Evolutionary conservation across 1,284 basidiomycete species (phyloP).

Genomic region (Pseudozyma hubeiensis): DNA sequence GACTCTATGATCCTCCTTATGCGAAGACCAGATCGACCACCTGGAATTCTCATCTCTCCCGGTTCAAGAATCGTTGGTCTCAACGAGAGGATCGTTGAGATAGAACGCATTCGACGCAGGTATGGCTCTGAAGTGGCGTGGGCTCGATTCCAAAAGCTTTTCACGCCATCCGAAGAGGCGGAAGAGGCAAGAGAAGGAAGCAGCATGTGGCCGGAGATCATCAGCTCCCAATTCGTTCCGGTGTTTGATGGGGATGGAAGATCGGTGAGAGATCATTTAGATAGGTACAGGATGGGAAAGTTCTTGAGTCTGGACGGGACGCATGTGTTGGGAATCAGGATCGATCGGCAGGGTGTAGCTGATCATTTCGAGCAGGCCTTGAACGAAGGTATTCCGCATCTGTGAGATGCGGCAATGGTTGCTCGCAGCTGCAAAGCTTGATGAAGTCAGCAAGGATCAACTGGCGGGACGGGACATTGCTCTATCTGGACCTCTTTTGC

Average conservation of each 20-base stretch:
- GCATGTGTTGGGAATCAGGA: constrained; percentile 5
- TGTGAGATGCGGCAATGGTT: too few species aligned
- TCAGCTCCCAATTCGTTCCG: not conserved
- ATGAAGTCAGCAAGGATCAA: too few species aligned
- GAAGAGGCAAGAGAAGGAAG: not conserved
- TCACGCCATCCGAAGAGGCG: not conserved
- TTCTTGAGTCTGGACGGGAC: constrained; percentile 24
- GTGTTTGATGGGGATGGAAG: not conserved
- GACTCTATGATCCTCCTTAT: not conserved
- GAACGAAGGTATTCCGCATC: not conserved
- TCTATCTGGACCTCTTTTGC: too few species aligned
- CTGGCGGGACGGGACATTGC: too few species aligned
- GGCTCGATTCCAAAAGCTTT: constrained; percentile 19
- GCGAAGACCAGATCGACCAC: not conserved
- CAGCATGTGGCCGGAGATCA: constrained; percentile 19
- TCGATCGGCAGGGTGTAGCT: constrained; percentile 7
- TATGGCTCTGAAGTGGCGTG: constrained; percentile 15
- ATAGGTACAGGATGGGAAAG: constrained; percentile 10
- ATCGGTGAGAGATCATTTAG: constrained; percentile 5
- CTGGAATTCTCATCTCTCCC: not conserved
- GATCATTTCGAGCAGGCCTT: constrained; percentile 12
- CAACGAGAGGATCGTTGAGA: constrained; percentile 7
- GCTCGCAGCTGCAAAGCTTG: too few species aligned
- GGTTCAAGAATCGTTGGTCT: constrained; percentile 9
- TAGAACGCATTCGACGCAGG: constrained; percentile 10